These are phyloP conservation scores for Populus tomentosa DNA, from an alignment of 441 rosid genomes.

Conservation along the genomic window DNA sequence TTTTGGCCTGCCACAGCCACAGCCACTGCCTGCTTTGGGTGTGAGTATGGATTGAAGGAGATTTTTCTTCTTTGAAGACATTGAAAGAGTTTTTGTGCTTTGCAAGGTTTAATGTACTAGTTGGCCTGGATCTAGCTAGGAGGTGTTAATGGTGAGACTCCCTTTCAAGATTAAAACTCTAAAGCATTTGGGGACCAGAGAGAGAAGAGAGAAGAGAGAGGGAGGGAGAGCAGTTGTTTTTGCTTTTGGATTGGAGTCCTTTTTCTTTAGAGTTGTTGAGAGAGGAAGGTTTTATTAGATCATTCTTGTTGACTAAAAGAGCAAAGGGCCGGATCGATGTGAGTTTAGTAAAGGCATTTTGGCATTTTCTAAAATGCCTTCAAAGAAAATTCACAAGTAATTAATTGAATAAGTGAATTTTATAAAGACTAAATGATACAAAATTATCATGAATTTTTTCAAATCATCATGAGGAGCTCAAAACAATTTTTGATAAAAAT, in stretches of 20 bases:
- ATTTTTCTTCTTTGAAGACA: constrained; percentile 34
- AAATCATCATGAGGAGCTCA: neutral
- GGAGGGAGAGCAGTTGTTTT: neutral
- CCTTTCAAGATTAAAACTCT: neutral
- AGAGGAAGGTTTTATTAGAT: neutral
- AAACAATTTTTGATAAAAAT: too few relatives aligned
- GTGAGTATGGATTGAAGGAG: constrained; percentile 28
- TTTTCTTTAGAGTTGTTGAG: neutral
- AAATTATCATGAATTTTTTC: neutral
- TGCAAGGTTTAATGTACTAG: neutral
- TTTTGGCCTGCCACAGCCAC: constrained; percentile 31
- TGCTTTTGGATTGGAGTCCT: neutral
- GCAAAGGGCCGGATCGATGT: too few relatives aligned
- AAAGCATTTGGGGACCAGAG: too few relatives aligned
- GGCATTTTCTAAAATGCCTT: too few relatives aligned
- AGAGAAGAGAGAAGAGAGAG: neutral
- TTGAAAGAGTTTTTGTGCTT: neutral
- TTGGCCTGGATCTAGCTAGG: neutral
- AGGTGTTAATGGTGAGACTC: neutral
- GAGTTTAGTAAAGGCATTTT: too few relatives aligned
- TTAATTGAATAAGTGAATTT: neutral
- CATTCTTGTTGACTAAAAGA: neutral
- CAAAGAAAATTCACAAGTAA: too few relatives aligned
- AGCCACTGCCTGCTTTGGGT: constrained; percentile 13
- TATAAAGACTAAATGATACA: neutral